Conservation (phyloP, 116 monocot genomes). For the Papilionanthe hybrid region DNA sequence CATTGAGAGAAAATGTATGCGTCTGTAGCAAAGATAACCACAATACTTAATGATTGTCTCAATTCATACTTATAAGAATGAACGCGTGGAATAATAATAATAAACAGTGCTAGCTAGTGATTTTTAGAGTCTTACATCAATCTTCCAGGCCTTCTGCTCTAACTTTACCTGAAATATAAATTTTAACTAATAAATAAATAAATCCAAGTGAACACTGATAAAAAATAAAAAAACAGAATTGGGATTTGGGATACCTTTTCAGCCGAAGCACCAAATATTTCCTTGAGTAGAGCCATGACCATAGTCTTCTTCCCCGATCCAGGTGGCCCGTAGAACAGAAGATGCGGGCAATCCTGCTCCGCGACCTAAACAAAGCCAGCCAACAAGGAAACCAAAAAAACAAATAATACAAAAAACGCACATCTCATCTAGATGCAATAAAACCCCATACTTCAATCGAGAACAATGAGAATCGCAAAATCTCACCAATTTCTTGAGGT, state of each 20-base stretch:
- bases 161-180: conserved; percentile 63
- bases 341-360: conserved; percentile 95
- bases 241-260: conserved; percentile 50
- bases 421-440: neutral
- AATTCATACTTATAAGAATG: too few species aligned
- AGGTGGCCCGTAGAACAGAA: conserved; percentile 97
- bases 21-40: too few species aligned
- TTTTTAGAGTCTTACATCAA: conserved; percentile 53
- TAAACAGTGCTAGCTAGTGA: neutral
- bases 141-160: conserved; percentile 97
- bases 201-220: neutral
- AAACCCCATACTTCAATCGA: neutral
- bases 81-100: neutral
- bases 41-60: too few species aligned
- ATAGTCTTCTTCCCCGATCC: conserved; percentile 97
- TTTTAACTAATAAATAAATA: neutral
- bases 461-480: conserved; percentile 20
- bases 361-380: conserved; percentile 45
- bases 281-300: conserved; percentile 84
- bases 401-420: neutral
- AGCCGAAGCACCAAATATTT: conserved; percentile 79
- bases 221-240: neutral
- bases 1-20: too few species aligned
- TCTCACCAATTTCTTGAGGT: conserved; percentile 87
- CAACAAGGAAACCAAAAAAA: neutral